phyloP scores from a whole-genome alignment of 2,329 filamentous ascomycete species.

The Coniochaeta sp. region DNA sequence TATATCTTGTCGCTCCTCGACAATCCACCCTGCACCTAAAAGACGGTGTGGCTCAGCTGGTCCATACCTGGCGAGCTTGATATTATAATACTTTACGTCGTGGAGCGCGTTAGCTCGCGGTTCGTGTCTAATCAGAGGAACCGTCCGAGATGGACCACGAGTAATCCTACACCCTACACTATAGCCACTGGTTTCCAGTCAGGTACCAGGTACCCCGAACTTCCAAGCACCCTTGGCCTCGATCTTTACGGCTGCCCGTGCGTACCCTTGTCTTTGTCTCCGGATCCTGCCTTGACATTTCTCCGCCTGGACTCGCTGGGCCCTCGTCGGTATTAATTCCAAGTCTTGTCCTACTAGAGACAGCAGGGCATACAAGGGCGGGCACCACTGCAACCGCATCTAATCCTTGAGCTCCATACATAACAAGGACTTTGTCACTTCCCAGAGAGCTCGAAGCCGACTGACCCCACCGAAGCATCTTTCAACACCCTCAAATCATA shows the following conservation, averaged over 20 bases:
- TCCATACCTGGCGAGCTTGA: constrained; percentile 13
- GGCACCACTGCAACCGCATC: constrained; percentile 31
- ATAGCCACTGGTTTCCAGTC: constrained; percentile 30
- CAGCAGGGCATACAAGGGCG: constrained; percentile 29
- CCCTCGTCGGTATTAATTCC: constrained; percentile 39
- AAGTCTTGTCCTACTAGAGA: constrained; percentile 35
- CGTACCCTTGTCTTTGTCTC: constrained; percentile 31
- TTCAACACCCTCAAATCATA: constrained; percentile 29
- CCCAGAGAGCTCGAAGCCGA: constrained; percentile 27
- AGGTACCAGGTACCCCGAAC: constrained; percentile 28
- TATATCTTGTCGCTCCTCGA: constrained; percentile 26
- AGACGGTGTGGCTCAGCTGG: constrained; percentile 30
- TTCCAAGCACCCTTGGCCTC: constrained; percentile 12
- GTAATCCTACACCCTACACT: constrained; percentile 21
- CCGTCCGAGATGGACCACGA: constrained; percentile 5
- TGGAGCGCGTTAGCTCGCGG: constrained; percentile 20
- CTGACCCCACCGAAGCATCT: constrained; percentile 31
- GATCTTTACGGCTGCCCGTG: constrained; percentile 25
- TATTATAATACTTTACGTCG: constrained; percentile 13
- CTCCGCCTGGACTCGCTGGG: constrained; percentile 31
- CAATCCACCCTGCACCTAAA: constrained; percentile 8
- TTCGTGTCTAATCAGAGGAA: constrained; percentile 21
- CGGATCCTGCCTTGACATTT: constrained; percentile 38
- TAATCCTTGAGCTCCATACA: constrained; percentile 32
- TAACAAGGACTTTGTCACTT: constrained; percentile 31